A percentile compares a stretch with the other conserved stretches of the same genome.
These are phyloP conservation scores for Camillea tinctor DNA, from an alignment of 2,329 filamentous ascomycete species.

Conservation along the genomic window DNA sequence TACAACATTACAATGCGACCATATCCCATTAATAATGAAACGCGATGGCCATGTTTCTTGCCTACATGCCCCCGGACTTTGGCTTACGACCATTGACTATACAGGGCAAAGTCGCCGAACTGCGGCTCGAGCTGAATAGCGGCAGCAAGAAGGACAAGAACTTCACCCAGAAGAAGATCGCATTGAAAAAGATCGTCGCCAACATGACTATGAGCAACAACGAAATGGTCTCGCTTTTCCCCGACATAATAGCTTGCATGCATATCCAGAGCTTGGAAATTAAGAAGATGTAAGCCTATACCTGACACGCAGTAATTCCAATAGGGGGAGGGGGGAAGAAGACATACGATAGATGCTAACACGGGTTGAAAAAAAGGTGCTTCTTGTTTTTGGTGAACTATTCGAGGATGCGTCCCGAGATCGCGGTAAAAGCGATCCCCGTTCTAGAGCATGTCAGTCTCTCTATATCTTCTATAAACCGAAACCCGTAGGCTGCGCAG, in stretches of 20 bases:
- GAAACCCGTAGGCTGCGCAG: background rate
- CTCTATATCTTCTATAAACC: background rate
- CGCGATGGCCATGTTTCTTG: constrained; percentile 49
- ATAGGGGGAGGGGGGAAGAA: background rate
- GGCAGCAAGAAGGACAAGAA: constrained; percentile 99
- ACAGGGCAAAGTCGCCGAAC: constrained; percentile 98
- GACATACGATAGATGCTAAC: constrained; percentile 10
- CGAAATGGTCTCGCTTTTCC: constrained; percentile 96
- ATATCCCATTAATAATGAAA: constrained; percentile 6
- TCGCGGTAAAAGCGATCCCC: constrained; percentile 88
- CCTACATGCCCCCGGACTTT: constrained; percentile 48
- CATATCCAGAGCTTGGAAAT: constrained; percentile 91
- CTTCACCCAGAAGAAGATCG: constrained; percentile 91
- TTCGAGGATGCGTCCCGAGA: constrained; percentile 87
- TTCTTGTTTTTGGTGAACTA: constrained; percentile 98
- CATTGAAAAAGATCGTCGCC: constrained; percentile 98
- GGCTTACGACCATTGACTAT: constrained; percentile 53
- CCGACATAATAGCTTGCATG: constrained; percentile 95
- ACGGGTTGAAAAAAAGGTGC: constrained; percentile 61
- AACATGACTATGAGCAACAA: constrained; percentile 99
- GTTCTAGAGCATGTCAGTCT: constrained; percentile 71
- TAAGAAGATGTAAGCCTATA: constrained; percentile 85
- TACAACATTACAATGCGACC: constrained; percentile 21
- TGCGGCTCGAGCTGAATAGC: constrained; percentile 89
- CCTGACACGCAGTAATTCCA: background rate